phyloP scores from a whole-genome alignment of 768 basidiomycete genomes.

The Rhodotorula taiwanensis region DNA sequence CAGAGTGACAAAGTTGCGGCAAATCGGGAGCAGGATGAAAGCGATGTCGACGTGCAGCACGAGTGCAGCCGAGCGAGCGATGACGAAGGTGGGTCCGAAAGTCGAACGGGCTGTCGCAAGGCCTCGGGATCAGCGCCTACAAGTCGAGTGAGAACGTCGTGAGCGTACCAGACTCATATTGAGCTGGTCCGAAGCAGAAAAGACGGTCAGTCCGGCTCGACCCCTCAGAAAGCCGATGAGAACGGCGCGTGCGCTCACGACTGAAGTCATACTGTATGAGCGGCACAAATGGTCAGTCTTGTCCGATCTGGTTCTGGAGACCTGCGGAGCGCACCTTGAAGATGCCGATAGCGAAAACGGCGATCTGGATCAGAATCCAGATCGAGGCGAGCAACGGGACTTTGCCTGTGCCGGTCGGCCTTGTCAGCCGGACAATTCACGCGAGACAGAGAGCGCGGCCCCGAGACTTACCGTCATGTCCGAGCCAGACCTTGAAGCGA shows the following conservation, averaged over 20 bases:
- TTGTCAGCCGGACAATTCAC: not conserved
- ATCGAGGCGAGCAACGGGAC: conserved; percentile 53
- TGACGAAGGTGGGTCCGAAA: conserved; percentile 71
- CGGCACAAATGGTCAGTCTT: too few relatives aligned
- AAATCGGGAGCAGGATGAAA: conserved; percentile 89
- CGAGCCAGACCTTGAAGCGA: conserved; percentile 73
- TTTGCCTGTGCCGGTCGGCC: not conserved
- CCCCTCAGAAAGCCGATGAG: not conserved
- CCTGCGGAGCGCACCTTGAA: conserved; percentile 48
- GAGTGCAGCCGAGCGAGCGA: conserved; percentile 80
- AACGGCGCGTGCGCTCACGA: not conserved
- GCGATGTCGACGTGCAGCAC: conserved; percentile 84
- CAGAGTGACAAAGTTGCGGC: conserved; percentile 87
- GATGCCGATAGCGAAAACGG: conserved; percentile 70
- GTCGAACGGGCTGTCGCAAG: conserved; percentile 40
- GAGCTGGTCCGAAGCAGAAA: not conserved
- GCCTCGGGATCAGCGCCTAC: not conserved
- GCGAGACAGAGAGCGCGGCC: too few relatives aligned
- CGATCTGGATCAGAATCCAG: conserved; percentile 72
- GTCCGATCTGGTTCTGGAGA: too few relatives aligned
- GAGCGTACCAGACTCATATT: not conserved
- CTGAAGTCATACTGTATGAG: conserved; percentile 36
- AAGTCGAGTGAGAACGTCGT: not conserved
- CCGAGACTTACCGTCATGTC: conserved; percentile 64
- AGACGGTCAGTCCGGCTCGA: too few relatives aligned